Evolutionary conservation across 192 early-diverging fungal genomes (phyloP), one percentile per base, ranked within the genome.

Genomic region (Coemansia sp.): DNA sequence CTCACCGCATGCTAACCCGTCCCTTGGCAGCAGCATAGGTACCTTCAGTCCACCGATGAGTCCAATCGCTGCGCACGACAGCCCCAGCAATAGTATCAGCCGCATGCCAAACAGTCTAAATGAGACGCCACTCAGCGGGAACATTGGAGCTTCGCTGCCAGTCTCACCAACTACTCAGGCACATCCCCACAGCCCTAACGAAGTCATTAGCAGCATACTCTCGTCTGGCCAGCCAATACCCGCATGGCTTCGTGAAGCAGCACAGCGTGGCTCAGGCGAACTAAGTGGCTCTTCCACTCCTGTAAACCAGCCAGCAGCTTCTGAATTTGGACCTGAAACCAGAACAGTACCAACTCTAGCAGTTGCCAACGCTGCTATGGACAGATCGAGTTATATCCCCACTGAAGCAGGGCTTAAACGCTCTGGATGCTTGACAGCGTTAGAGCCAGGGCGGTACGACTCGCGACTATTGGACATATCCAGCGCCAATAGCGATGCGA

Each of bases 171-270:
- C 46, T 21, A 8, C 46, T 19, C 46, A 48, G 46, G 7, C 46
- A 5, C 77, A 77, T 35, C 13, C 75, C 77, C 51, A 75, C 75
- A 0, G 46, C 46, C 46, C 46, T 24, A 48, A 48, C 19, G 80
- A 83, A 48, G 80, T 75, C 2, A 83, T 83, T 53, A 83, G 77
- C n/a, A 68, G 70, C 66, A 83, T 83, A 16, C 67, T 83, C 41
- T 66, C 77, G 1, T 83, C 80, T 1, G 75, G 75, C 4, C 75
- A 83, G 57, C 80, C 80, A 8, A 83, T 83, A 51, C 80, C 80
- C n/a, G 67, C 72, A 2, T 83, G 80, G 80, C 59, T 83, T 27
- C 71, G 80, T 17, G 80, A 83, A 17, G 80, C 80, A 10, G 75
- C 46, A 6, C 46, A 48, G 21, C 46, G 19, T 48, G 46, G 46